Evolutionary conservation across 2,329 filamentous ascomycete species (phyloP).

Genomic region (Hypomyces perniciosus): DNA sequence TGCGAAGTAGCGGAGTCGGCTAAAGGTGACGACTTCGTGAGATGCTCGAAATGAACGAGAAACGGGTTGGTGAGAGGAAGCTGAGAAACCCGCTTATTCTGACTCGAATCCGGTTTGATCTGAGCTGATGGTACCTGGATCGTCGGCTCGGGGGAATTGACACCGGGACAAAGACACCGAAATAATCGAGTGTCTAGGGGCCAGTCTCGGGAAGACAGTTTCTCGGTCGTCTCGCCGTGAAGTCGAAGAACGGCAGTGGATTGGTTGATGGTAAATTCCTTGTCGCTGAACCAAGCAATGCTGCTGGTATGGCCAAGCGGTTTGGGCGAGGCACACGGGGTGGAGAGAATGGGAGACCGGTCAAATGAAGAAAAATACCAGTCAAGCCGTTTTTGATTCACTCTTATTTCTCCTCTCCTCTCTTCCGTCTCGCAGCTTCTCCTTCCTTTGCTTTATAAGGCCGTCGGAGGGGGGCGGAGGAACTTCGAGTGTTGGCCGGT

Average conservation of each 20-base stretch:
- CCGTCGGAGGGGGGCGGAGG: slow-evolving; percentile 17
- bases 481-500: slow-evolving; percentile 21
- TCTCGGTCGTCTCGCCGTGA: slow-evolving; percentile 19
- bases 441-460: slow-evolving; percentile 23
- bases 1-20: slow-evolving; percentile 10
- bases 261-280: slow-evolving; percentile 32
- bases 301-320: slow-evolving; percentile 15
- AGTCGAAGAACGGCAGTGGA: slow-evolving; percentile 21
- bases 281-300: slow-evolving; percentile 40
- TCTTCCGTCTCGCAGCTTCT: slow-evolving; percentile 23
- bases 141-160: slow-evolving; percentile 15
- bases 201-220: slow-evolving; percentile 30
- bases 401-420: slow-evolving; percentile 19
- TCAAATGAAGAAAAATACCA: slow-evolving; percentile 30
- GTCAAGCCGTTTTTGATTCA: slow-evolving; percentile 32
- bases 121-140: neutral
- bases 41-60: neutral
- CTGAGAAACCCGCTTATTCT: neutral
- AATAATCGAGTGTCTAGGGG: slow-evolving; percentile 8
- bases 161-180: slow-evolving; percentile 1
- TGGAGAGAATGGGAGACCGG: slow-evolving; percentile 14
- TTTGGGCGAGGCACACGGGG: neutral
- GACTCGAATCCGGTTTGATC: neutral
- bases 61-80: neutral
- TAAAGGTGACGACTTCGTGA: slow-evolving; percentile 4